Conservation (phyloP, 768 basidiomycete genomes). For the Tricholoma terreum region DNA sequence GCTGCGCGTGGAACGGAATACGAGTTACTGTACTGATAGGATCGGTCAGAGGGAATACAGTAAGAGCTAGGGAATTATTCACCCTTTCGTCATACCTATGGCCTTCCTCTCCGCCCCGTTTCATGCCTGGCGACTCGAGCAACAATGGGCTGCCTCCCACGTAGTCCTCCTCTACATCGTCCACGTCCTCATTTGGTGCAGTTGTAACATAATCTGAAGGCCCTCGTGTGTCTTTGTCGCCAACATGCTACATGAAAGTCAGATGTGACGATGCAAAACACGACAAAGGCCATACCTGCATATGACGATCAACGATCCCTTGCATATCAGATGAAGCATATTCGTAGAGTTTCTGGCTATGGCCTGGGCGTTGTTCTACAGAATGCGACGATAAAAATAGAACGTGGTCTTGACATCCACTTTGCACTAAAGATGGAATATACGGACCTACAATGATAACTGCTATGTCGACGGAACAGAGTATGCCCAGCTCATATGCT, state of each 20-base stretch:
- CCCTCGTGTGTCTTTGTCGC: not conserved
- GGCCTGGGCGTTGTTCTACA: constrained; percentile 3
- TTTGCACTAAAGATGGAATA: not conserved
- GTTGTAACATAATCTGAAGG: not conserved
- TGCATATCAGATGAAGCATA: constrained; percentile 2
- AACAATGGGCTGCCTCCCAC: not conserved
- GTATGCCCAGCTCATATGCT: constrained; percentile 14
- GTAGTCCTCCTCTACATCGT: constrained; percentile 3
- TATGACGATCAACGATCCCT: not conserved
- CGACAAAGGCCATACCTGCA: not conserved
- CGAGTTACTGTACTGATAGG: not conserved
- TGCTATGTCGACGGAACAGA: constrained; percentile 14
- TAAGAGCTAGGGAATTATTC: too few relatives aligned
- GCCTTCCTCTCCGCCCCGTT: not conserved
- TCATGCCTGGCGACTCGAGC: not conserved
- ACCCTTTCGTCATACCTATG: too few relatives aligned
- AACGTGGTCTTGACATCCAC: not conserved
- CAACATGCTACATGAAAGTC: not conserved
- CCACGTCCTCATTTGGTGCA: not conserved
- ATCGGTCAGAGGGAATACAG: too few relatives aligned
- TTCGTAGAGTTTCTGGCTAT: constrained; percentile 1
- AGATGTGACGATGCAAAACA: not conserved
- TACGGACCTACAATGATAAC: constrained; percentile 15
- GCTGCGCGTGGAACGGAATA: not conserved
- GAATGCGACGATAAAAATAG: not conserved